These are phyloP conservation scores for Combretum micranthum DNA, from an alignment of 345 rosid genomes.

Conservation along the genomic window DNA sequence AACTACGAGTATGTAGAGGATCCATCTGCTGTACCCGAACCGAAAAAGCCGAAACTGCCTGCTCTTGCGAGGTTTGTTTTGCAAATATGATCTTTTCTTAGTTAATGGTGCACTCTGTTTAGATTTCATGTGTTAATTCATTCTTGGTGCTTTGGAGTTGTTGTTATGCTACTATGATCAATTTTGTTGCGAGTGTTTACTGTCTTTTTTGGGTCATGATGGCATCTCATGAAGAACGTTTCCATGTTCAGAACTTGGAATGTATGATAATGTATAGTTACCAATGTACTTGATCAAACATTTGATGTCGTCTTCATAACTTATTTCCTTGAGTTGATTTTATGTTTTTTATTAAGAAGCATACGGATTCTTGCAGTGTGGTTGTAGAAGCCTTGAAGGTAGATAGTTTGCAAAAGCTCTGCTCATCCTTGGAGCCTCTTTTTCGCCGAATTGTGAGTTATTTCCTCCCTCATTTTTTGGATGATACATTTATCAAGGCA, in stretches of 20 bases:
- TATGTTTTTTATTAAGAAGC: not conserved
- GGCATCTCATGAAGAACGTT: too few species aligned
- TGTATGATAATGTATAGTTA: too few species aligned
- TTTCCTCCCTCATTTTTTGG: not conserved
- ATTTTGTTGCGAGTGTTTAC: too few species aligned
- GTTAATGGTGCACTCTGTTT: not conserved
- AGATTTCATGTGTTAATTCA: too few species aligned
- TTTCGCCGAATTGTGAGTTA: conserved; percentile 81
- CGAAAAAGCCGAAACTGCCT: conserved; percentile 71
- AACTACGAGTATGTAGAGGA: conserved; percentile 30
- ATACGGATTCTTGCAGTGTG: conserved; percentile 45
- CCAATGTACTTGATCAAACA: not conserved
- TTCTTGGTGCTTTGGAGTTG: not conserved
- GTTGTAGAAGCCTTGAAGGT: conserved; percentile 94
- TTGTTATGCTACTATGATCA: not conserved
- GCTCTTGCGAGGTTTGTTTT: conserved; percentile 71
- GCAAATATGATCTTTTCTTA: not conserved
- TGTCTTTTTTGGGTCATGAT: too few species aligned
- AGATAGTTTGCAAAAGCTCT: conserved; percentile 82
- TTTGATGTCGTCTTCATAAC: not conserved
- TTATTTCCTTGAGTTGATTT: not conserved
- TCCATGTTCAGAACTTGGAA: too few species aligned
- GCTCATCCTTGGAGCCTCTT: conserved; percentile 93
- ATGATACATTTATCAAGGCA: not conserved
- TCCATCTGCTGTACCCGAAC: conserved; percentile 23